Base-by-base conservation (phyloP, 2,329 filamentous ascomycete genomes). In the Aspergillus aculeatus region DNA sequence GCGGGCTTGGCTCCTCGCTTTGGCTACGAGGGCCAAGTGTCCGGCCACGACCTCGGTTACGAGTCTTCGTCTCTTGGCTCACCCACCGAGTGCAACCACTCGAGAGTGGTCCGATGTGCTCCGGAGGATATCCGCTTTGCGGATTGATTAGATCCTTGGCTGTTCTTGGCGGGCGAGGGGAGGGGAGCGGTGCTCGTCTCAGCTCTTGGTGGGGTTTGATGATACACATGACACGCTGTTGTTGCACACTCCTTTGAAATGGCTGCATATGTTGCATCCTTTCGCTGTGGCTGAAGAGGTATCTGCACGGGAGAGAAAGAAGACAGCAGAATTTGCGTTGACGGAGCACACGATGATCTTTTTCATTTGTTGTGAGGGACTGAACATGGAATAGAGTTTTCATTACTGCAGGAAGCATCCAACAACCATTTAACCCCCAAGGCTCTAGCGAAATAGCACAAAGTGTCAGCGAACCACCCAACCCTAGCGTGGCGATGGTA, bases 211-310 rank as follows among this genome's bases (percentile, higher is more conserved):
- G 32, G 3, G 0, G 32, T 16, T 12, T 1, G 14, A 19, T 44
- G 38, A 19, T 16, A 44, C 10, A 7, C 32, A 12, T 5, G 32
- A 16, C 32, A 35, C 12, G 4, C 11, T 16, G 12, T 35, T 6
- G 12, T 29, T 29, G 26, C 7, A 29, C 5, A 29, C 7, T 9
- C 9, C 9, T 2, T 9, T 7, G 26, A 9, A 35, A 5, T 35
- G 14, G 11, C 32, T 35, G 11, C 32, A 35, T 5, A 12, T 1
- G 11, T 35, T 35, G 3, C 11, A 35, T 35, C 3, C 32, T 16
- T 35, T 9, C 9, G 7, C 26, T 29, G 2, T 2, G 3, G 26
- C 0, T 2, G 0, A 2, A 29, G 6, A 3, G 26, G 0, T 6
- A 10, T 29, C 26, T 16, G 32, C 5, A 16, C 32, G 16, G 3